Conservation (phyloP, 148 eudicot genomes). For the Beta vulgaris region DNA sequence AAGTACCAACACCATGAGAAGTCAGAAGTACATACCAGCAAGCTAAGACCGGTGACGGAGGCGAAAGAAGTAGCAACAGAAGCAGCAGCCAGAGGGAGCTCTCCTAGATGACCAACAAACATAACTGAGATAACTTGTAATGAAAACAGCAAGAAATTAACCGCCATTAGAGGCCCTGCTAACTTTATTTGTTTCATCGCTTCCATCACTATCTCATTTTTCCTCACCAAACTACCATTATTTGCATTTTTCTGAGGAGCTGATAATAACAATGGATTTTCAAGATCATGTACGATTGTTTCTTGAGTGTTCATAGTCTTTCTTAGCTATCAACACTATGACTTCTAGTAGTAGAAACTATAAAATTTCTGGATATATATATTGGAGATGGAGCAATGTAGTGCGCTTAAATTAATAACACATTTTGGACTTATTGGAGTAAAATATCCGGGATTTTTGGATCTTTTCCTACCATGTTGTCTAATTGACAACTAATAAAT, state of each 20-base stretch:
- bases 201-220: constrained; percentile 13
- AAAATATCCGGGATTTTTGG: no score
- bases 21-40: constrained; percentile 25
- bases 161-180: constrained; percentile 32
- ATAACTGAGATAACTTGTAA: constrained; percentile 35
- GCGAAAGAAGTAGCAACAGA: constrained; percentile 40
- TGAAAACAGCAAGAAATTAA: constrained; percentile 24
- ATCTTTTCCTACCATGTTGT: no score
- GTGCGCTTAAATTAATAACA: no score
- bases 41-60: constrained; percentile 30
- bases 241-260: not conserved
- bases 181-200: constrained; percentile 28
- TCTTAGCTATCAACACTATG: not conserved
- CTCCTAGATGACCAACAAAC: constrained; percentile 38
- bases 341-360: no score
- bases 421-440: no score
- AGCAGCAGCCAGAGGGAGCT: constrained; percentile 33
- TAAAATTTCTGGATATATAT: no score
- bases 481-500: no score
- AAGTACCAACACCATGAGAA: no score
- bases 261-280: no score
- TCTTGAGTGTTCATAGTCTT: not conserved
- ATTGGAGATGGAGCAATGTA: no score
- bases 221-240: not conserved
- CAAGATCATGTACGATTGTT: not conserved